Evolutionary conservation across 352 stramenopile species (phyloP).

Genomic region (Thraustochytrium sp.): DNA sequence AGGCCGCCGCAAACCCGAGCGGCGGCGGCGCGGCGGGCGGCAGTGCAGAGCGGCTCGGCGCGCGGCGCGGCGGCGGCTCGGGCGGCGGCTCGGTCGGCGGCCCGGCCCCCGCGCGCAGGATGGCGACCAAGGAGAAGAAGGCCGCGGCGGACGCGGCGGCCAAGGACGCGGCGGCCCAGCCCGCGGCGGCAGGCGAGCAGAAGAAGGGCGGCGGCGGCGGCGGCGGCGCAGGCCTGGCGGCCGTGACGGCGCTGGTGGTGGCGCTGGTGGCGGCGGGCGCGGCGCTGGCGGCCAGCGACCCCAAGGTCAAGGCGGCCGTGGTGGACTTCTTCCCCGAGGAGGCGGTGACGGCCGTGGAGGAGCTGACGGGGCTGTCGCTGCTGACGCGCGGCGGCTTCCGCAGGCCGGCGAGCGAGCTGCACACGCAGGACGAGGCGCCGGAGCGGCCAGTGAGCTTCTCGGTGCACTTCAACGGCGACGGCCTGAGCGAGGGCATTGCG

Average conservation of each 20-base stretch:
- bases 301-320: background rate
- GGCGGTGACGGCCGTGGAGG: conserved; percentile 1
- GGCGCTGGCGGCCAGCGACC: background rate
- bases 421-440: background rate
- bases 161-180: too few relatives aligned
- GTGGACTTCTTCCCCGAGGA: conserved; percentile 18
- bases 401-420: background rate
- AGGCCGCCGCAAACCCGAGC: too few relatives aligned
- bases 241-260: background rate
- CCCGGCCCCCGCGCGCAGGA: too few relatives aligned
- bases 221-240: background rate
- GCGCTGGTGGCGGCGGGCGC: background rate
- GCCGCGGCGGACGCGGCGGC: too few relatives aligned
- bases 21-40: too few relatives aligned
- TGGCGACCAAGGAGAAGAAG: too few relatives aligned
- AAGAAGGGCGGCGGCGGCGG: background rate
- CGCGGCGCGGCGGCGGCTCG: too few relatives aligned
- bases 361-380: background rate
- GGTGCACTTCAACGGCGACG: conserved; percentile 44
- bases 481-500: background rate
- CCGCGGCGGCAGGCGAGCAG: too few relatives aligned
- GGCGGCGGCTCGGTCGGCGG: too few relatives aligned
- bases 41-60: too few relatives aligned
- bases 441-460: background rate
- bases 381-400: background rate